phyloP scores from a whole-genome alignment of 2,329 filamentous ascomycete species.

The Pleurostoma richardsiae region DNA sequence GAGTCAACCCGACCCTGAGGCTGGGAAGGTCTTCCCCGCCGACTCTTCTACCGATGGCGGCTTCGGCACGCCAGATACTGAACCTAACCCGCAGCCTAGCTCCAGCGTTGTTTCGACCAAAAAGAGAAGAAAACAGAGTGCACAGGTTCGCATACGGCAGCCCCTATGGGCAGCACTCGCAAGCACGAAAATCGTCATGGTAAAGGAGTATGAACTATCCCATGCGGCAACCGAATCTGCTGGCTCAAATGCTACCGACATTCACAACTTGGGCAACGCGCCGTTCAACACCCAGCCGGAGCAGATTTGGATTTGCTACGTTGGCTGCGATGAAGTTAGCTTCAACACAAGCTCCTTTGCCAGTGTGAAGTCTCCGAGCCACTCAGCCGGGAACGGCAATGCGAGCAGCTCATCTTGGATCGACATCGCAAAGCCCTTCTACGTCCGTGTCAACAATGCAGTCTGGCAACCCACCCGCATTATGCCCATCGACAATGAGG shows the following conservation, averaged over 20 bases:
- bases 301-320: slow-evolving; percentile 77
- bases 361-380: slow-evolving; percentile 17
- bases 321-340: slow-evolving; percentile 71
- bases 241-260: slow-evolving; percentile 70
- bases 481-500: slow-evolving; percentile 36
- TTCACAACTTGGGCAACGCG: slow-evolving; percentile 71
- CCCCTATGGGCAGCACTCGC: slow-evolving; percentile 92
- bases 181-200: slow-evolving; percentile 93
- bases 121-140: slow-evolving; percentile 86
- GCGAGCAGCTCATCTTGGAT: slow-evolving; percentile 42
- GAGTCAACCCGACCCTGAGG: slow-evolving; percentile 56
- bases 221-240: slow-evolving; percentile 68
- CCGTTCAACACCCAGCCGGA: slow-evolving; percentile 66
- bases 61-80: slow-evolving; percentile 48
- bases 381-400: slow-evolving; percentile 22
- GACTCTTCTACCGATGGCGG: slow-evolving; percentile 36
- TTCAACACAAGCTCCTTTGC: slow-evolving; percentile 68
- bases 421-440: slow-evolving; percentile 70
- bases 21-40: slow-evolving; percentile 41
- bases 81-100: slow-evolving; percentile 48
- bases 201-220: slow-evolving; percentile 85
- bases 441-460: slow-evolving; percentile 72
- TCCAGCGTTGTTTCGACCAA: slow-evolving; percentile 59
- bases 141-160: slow-evolving; percentile 83
- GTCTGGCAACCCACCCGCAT: slow-evolving; percentile 77